Evolutionary conservation across 129 eudicot genomes (phyloP).

Genomic region (Sambucus nigra): DNA sequence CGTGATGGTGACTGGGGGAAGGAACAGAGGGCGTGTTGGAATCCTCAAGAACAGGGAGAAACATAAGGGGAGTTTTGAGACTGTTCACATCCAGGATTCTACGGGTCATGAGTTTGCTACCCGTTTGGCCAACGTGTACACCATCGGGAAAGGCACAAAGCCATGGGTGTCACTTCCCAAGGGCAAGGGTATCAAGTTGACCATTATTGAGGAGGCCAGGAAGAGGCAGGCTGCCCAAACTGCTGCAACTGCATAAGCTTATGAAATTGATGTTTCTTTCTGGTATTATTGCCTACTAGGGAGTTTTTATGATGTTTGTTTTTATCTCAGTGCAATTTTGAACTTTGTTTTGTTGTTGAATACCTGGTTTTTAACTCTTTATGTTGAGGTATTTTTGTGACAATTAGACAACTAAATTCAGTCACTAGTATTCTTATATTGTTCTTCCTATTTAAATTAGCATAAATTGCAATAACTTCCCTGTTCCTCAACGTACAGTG

Average conservation of each 20-base stretch:
- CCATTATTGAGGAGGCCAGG: slow-evolving; percentile 58
- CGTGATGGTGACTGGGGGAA: slow-evolving; percentile 65
- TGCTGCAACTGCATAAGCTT: slow-evolving; percentile 19
- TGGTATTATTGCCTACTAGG: neutral
- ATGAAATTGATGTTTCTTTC: neutral
- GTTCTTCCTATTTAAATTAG: no score
- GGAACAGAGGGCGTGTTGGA: slow-evolving; percentile 55
- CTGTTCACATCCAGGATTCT: slow-evolving; percentile 43
- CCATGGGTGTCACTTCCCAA: slow-evolving; percentile 64
- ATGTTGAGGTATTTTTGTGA: slow-evolving; percentile 4
- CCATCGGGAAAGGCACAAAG: slow-evolving; percentile 47
- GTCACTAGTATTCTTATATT: no score
- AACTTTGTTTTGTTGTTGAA: slow-evolving; percentile 1
- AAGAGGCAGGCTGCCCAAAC: slow-evolving; percentile 35
- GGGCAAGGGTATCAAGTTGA: slow-evolving; percentile 55
- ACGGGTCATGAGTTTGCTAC: slow-evolving; percentile 50
- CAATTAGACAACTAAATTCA: neutral
- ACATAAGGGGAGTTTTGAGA: slow-evolving; percentile 53
- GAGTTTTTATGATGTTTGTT: slow-evolving; percentile 1
- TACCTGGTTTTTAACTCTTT: neutral
- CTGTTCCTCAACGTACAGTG: no score
- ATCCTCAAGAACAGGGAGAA: slow-evolving; percentile 55
- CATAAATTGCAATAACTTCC: no score
- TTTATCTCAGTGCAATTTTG: slow-evolving; percentile 13
- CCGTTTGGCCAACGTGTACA: slow-evolving; percentile 48